Base-by-base conservation (phyloP, 345 rosid genomes). In the Streptanthus diversifolius region DNA sequence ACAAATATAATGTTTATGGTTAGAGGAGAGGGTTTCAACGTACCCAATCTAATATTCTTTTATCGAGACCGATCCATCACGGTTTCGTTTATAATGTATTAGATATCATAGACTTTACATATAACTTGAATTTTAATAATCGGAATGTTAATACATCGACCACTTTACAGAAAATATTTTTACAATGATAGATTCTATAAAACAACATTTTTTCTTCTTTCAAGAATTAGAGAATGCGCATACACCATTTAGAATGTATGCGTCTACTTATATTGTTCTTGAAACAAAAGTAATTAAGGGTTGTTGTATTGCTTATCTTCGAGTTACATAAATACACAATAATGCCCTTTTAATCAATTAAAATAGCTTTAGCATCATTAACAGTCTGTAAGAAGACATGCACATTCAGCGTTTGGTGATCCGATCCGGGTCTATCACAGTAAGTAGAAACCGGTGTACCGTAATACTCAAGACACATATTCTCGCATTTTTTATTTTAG, bases 371-470 rank as follows among this genome's bases (percentile, higher is more conserved):
- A 3, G 12, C 24, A 33, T 51, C 15, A 68, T 75, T 18, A 68
- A 44, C 69, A 67, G 35, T n/a, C 17, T 15, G 56, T 40, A 37
- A 68, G 13, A 35, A 13, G 21, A 68, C 79, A 75, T 7, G 17
- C 74, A 35, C 79, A 75, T 3, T 5, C 1, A 68, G 74, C 79
- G 51, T 8, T 68, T 40, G 79, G 1, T 11, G 63, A 0, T 59
- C 74, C 69, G 63, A 0, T 59, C 74, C 69, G 4, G 29, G 10
- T 12, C 4, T 11, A 60, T 68, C 3, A 43, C 79, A 75, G 32
- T 51, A 60, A 41, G 56, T 15, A 1, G 74, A 41, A 43, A 75
- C 63, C 13, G 48, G 22, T 27, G 22, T 17, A 45, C 79, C 73
- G 47, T 75, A 75, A 24, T 7, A 60, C 1, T 68, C 57, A 18